Conservation (phyloP, 1,139 yeast species). For the Waltiozyma sp. region DNA sequence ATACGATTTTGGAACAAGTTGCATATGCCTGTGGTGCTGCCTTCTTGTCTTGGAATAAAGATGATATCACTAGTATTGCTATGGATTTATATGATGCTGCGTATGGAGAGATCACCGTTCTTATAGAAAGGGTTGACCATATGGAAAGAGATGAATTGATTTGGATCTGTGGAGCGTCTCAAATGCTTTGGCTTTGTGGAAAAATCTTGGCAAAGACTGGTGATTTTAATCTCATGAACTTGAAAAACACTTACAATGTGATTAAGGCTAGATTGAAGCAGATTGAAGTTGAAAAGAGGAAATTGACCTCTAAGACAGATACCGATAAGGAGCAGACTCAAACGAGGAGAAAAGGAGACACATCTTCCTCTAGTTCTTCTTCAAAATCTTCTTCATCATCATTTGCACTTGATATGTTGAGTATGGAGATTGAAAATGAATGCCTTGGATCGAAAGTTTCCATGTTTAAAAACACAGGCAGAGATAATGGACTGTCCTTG, state of each 20-base stretch:
- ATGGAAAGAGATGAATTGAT: slow-evolving; percentile 1
- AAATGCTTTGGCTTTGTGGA: slow-evolving; percentile 26
- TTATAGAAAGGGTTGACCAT: not conserved
- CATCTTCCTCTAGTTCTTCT: not conserved
- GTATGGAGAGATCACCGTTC: not conserved
- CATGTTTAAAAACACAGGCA: not conserved
- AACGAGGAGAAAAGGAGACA: not conserved
- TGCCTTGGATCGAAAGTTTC: slow-evolving; percentile 4
- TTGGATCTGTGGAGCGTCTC: slow-evolving; percentile 28
- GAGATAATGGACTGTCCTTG: not conserved
- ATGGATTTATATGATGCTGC: not conserved
- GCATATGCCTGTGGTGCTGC: slow-evolving; percentile 31
- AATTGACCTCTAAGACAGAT: not conserved
- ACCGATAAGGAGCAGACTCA: no score
- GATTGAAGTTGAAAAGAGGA: not conserved
- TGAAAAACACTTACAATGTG: slow-evolving; percentile 20
- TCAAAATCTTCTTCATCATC: not conserved
- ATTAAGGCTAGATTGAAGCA: slow-evolving; percentile 11
- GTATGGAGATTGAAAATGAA: slow-evolving; percentile 15
- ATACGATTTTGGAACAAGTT: slow-evolving; percentile 24
- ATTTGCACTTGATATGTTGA: slow-evolving; percentile 8
- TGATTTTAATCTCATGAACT: not conserved
- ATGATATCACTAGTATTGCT: slow-evolving; percentile 3
- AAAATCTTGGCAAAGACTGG: slow-evolving; percentile 21
- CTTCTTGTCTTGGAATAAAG: slow-evolving; percentile 21